Evolutionary conservation across 345 rosid species (phyloP).

Genomic region (Boechera divaricarpa): DNA sequence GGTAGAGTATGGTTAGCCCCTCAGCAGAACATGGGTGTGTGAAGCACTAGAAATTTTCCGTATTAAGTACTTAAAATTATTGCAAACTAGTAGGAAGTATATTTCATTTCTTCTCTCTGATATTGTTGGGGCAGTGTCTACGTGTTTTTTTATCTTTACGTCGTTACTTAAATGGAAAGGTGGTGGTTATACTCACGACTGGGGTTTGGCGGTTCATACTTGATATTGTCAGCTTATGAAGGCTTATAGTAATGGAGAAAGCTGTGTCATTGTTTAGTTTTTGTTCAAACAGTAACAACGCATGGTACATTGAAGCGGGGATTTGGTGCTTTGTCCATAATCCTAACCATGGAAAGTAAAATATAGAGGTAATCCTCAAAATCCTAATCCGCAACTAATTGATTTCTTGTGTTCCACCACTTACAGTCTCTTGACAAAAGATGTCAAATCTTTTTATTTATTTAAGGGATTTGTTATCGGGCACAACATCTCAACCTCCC

Average conservation of each 20-base stretch:
- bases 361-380: not conserved
- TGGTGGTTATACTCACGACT: not conserved
- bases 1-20: not conserved
- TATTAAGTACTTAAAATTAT: not conserved
- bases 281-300: not conserved
- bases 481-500: not conserved
- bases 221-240: too few relatives aligned
- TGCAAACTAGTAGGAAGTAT: not conserved
- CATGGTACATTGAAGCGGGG: not conserved
- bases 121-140: not conserved
- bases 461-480: not conserved
- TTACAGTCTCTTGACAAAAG: not conserved
- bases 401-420: not conserved
- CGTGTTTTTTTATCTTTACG: not conserved
- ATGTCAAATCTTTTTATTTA: not conserved
- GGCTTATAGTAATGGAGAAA: not conserved
- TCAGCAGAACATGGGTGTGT: not conserved
- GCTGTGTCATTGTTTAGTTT: not conserved
- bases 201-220: not conserved
- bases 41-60: not conserved
- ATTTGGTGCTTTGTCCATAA: not conserved
- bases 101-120: constrained; percentile 2
- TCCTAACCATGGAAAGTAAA: not conserved
- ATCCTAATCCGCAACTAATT: not conserved
- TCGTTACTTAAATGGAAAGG: not conserved